Conservation (phyloP, 2,329 filamentous ascomycete genomes). For the Neophaeococcomyces aloes region DNA sequence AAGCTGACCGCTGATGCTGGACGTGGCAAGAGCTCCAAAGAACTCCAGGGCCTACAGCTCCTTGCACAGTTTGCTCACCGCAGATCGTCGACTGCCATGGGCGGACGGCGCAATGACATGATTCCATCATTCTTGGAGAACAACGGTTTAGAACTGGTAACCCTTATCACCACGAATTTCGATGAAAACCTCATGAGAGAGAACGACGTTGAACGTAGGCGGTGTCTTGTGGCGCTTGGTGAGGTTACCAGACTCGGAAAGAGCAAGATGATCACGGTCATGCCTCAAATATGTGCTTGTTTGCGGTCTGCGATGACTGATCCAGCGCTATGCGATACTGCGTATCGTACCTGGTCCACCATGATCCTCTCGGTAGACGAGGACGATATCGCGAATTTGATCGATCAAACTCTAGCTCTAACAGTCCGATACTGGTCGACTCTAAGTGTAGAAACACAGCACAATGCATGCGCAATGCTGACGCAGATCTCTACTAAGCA, state of each 20-base stretch:
- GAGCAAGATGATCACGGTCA: constrained; percentile 61
- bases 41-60: constrained; percentile 45
- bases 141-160: constrained; percentile 78
- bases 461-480: constrained; percentile 53
- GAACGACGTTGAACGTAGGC: constrained; percentile 56
- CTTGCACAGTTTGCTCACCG: constrained; percentile 42
- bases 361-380: constrained; percentile 65
- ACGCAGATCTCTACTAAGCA: constrained; percentile 55
- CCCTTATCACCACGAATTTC: constrained; percentile 65
- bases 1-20: constrained; percentile 64
- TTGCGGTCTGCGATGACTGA: constrained; percentile 72
- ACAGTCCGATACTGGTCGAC: constrained; percentile 68
- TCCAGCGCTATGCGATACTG: constrained; percentile 61
- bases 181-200: constrained; percentile 55
- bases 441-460: constrained; percentile 52
- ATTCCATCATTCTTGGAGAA: constrained; percentile 68
- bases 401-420: constrained; percentile 84
- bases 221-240: constrained; percentile 67
- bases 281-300: constrained; percentile 87
- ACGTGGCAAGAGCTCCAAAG: constrained; percentile 42
- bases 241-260: constrained; percentile 75
- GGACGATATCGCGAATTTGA: constrained; percentile 65
- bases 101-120: constrained; percentile 43
- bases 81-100: constrained; percentile 30
- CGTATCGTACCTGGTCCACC: constrained; percentile 73